Conservation (phyloP, 2,329 filamentous ascomycete species). For the Trichoderma sp. region DNA sequence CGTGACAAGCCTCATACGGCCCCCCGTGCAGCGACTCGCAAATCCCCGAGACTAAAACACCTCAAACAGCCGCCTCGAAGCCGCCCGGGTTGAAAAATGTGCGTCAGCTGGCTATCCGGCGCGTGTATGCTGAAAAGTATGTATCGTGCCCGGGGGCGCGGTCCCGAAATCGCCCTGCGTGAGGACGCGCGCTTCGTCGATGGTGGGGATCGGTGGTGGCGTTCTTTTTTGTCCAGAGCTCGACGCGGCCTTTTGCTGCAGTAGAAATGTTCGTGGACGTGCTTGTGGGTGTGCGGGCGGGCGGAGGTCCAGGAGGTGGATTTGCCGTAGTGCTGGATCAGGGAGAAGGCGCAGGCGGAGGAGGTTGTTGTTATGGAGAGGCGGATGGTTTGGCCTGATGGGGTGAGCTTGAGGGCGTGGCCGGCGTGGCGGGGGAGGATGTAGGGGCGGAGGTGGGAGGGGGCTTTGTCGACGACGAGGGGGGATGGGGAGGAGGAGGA, state of each 20-base stretch:
- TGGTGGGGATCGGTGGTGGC: constrained; percentile 12
- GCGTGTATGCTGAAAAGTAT: constrained; percentile 34
- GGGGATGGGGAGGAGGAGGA: not conserved
- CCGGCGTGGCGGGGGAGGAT: constrained; percentile 34
- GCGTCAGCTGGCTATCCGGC: constrained; percentile 33
- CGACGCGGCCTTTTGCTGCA: constrained; percentile 30
- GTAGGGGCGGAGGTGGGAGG: constrained; percentile 33
- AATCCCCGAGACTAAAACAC: constrained; percentile 29
- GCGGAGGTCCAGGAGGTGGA: constrained; percentile 28
- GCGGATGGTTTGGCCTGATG: constrained; percentile 32
- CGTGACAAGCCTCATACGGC: constrained; percentile 28
- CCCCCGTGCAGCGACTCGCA: constrained; percentile 24
- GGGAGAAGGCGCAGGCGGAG: constrained; percentile 33
- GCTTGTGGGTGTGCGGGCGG: constrained; percentile 31
- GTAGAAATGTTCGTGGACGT: constrained; percentile 34
- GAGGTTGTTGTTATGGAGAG: constrained; percentile 34
- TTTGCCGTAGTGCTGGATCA: constrained; percentile 33
- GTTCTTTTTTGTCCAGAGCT: constrained; percentile 34
- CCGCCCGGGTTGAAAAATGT: constrained; percentile 34
- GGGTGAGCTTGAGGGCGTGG: constrained; percentile 32
- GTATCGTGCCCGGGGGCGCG: constrained; percentile 31
- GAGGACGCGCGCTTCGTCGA: constrained; percentile 33
- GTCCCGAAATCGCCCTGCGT: constrained; percentile 33
- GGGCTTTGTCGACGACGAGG: constrained; percentile 31
- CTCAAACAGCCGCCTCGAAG: constrained; percentile 33